These are phyloP conservation scores for Tranzscheliella williamsii DNA, from an alignment of 1,284 basidiomycete genomes.

Conservation along the genomic window DNA sequence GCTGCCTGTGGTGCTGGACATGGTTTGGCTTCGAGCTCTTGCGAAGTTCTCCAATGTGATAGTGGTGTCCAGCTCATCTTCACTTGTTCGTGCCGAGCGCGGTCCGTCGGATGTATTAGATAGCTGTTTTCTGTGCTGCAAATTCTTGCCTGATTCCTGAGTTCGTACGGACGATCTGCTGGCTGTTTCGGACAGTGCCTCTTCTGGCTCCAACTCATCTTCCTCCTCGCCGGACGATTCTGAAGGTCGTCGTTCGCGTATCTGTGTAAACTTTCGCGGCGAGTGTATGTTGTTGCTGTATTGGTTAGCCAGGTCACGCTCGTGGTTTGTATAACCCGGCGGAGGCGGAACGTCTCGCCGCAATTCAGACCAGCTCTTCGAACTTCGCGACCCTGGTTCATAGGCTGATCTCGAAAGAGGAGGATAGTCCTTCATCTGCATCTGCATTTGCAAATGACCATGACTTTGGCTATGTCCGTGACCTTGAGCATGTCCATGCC, in stretches of 20 bases:
- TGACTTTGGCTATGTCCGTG: neutral
- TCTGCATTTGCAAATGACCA: slow-evolving; percentile 6
- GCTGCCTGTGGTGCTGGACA: slow-evolving; percentile 13
- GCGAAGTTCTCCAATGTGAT: slow-evolving; percentile 19
- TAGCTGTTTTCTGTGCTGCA: no score
- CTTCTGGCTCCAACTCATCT: slow-evolving; percentile 30
- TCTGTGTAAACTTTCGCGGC: slow-evolving; percentile 30
- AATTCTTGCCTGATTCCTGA: no score
- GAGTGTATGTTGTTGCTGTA: slow-evolving; percentile 6
- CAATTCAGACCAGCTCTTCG: slow-evolving; percentile 33
- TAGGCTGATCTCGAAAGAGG: slow-evolving; percentile 41
- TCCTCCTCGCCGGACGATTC: slow-evolving; percentile 23
- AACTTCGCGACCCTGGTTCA: slow-evolving; percentile 42
- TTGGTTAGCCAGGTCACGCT: slow-evolving; percentile 7
- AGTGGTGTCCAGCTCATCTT: slow-evolving; percentile 27
- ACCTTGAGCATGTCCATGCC: slow-evolving; percentile 4
- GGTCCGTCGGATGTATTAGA: neutral
- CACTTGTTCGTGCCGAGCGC: neutral
- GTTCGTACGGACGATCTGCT: no score
- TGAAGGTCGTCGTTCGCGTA: slow-evolving; percentile 22
- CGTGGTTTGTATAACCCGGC: slow-evolving; percentile 26
- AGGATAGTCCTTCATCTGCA: slow-evolving; percentile 29
- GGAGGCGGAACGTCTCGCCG: slow-evolving; percentile 29
- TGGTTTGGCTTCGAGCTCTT: slow-evolving; percentile 18
- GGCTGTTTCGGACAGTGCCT: no score